Evolutionary conservation across 2,329 filamentous ascomycete species (phyloP).

Genomic region (Grosmannia huntii): DNA sequence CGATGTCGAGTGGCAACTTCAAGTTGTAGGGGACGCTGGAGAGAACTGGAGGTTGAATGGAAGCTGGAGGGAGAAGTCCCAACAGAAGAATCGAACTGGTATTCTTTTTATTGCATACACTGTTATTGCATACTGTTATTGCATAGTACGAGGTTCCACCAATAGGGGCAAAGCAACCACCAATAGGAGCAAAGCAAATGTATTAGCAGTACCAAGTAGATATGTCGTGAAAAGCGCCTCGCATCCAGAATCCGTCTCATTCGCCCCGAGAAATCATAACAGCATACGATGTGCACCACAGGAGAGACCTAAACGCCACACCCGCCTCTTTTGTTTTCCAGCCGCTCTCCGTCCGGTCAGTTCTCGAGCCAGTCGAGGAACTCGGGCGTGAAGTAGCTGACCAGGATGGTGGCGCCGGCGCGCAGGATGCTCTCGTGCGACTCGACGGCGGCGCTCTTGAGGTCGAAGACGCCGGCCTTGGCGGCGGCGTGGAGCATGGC

Average conservation of each 20-base stretch:
- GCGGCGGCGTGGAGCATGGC: conserved; percentile 96
- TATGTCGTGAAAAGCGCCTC: neutral
- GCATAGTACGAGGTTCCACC: too few species aligned
- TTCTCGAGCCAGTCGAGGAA: conserved; percentile 50
- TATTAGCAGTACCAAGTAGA: neutral
- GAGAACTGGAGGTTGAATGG: too few species aligned
- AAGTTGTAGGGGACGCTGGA: conserved; percentile 36
- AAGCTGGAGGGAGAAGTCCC: too few species aligned
- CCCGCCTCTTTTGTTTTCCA: neutral
- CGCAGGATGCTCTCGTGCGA: conserved; percentile 85
- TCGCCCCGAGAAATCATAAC: neutral
- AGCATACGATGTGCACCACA: neutral
- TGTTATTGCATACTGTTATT: too few species aligned
- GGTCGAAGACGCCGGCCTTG: conserved; percentile 90
- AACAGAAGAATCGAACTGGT: too few species aligned
- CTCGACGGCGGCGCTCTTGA: conserved; percentile 91
- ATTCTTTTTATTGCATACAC: too few species aligned
- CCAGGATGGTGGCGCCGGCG: conserved; percentile 83
- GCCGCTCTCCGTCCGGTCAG: conserved; percentile 4
- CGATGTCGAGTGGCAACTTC: conserved; percentile 42
- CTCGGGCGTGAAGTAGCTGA: conserved; percentile 88
- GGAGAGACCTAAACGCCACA: neutral
- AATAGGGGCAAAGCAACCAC: neutral
- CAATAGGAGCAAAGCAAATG: neutral
- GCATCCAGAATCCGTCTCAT: neutral